phyloP scores from a whole-genome alignment of 495 filamentous ascomycete species.

The Aspergillus leporis region DNA sequence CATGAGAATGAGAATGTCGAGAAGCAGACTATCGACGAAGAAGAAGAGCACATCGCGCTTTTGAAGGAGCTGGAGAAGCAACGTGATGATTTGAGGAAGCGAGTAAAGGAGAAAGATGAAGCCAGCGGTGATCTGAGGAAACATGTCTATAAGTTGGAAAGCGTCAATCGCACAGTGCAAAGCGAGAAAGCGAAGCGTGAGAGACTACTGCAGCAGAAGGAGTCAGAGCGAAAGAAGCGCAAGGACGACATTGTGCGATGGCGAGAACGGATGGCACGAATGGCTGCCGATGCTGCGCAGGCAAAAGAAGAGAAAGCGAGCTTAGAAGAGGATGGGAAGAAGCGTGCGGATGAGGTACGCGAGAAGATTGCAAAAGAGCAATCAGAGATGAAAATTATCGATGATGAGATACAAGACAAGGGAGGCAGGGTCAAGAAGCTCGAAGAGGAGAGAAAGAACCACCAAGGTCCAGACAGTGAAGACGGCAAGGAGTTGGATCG shows the following conservation, averaged over 20 bases:
- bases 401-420: constrained; percentile 63
- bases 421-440: constrained; percentile 62
- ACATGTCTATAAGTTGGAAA: constrained; percentile 77
- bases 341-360: constrained; percentile 50
- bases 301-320: constrained; percentile 49
- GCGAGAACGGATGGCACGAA: constrained; percentile 53
- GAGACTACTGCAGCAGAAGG: constrained; percentile 60
- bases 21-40: constrained; percentile 57
- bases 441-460: constrained; percentile 56
- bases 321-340: constrained; percentile 44
- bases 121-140: constrained; percentile 77
- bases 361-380: constrained; percentile 54
- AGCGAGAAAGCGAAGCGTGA: constrained; percentile 78
- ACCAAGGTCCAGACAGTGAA: constrained; percentile 49
- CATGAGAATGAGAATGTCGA: constrained; percentile 76
- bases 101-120: constrained; percentile 82
- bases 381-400: constrained; percentile 53
- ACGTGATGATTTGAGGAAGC: constrained; percentile 70
- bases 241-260: constrained; percentile 60
- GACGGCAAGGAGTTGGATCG: constrained; percentile 50
- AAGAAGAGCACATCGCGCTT: constrained; percentile 71
- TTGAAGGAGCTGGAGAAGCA: constrained; percentile 61
- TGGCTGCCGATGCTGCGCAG: constrained; percentile 48
- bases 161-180: constrained; percentile 80
- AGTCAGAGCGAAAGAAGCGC: constrained; percentile 60